phyloP scores from a whole-genome alignment of 2,329 filamentous ascomycete genomes.

The Cladophialophora psammophila region DNA sequence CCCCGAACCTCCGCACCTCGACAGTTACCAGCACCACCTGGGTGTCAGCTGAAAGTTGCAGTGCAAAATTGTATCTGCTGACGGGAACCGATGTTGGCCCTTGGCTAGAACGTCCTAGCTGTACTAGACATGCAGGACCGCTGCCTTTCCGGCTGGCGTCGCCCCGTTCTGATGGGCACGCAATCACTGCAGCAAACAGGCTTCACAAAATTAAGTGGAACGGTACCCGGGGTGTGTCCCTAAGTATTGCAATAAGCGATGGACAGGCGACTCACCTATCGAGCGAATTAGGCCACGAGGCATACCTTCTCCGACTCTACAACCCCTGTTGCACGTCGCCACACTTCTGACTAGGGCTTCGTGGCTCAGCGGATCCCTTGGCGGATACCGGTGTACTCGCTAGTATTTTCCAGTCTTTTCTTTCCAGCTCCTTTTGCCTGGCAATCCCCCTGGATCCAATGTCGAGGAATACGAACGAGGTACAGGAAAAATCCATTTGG shows the following conservation, averaged over 20 bases:
- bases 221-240: constrained; percentile 1
- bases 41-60: not conserved
- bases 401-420: constrained; percentile 5
- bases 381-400: not conserved
- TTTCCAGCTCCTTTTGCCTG: constrained; percentile 5
- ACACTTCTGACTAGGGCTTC: constrained; percentile 5
- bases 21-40: not conserved
- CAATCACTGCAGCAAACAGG: constrained; percentile 3
- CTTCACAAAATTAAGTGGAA: constrained; percentile 5
- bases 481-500: not conserved
- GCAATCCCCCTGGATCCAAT: not conserved
- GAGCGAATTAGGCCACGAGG: constrained; percentile 12
- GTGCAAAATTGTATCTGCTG: not conserved
- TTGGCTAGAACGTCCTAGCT: not conserved
- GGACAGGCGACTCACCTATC: constrained; percentile 5
- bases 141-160: constrained; percentile 3
- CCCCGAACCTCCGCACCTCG: not conserved
- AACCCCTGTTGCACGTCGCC: constrained; percentile 10
- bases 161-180: constrained; percentile 5
- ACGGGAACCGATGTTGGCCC: not conserved
- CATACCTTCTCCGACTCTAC: not conserved
- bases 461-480: not conserved
- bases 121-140: constrained; percentile 2
- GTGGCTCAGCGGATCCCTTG: constrained; percentile 10
- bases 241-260: constrained; percentile 21